Base-by-base conservation (phyloP, 257 asterid species). In the Linaria vulgaris region DNA sequence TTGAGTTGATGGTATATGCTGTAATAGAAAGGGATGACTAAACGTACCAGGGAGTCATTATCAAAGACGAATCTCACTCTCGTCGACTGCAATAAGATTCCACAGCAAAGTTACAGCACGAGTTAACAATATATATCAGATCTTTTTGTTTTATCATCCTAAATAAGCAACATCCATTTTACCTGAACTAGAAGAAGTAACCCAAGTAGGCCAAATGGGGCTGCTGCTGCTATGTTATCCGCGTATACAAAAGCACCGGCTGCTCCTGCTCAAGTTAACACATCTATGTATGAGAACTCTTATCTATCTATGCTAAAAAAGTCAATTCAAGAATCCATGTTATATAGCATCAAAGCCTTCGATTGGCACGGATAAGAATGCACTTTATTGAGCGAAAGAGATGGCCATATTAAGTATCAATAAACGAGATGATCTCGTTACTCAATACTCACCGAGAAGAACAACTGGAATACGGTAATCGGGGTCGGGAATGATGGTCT, bases 171-270 rank as follows among this genome's bases (percentile, higher is more conserved):
- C 38, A 15, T 44, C 21, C 1, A 15, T 0, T 17, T 12, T 72
- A 88, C 98, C 98, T 91, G 98, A 52, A 92, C 83, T 66, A 92
- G 76, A n/a, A 89, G 82, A 50, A 92, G 97, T 53, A 89, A 71
- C 27, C 98, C 98, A 56, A 92, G 95, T 66, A 89, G 92, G 67
- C 95, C 96, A 64, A 74, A 5, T 31, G 98, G 98, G 54, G 67
- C 95, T 10, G 97, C 97, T 66, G 95, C 96, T 23, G 74, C 73
- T 68, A 85, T 27, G 70, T 89, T 89, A 74, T 92, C 84, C 12
- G 72, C 79, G 76, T 83, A 88, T 45, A 62, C 76, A 25, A 85
- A 83, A 59, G 80, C 89, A 61, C 97, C 97, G 27, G 91, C 79
- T 37, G 64, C 31, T 56, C 98, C 96, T 91, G 88, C 64, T 37